Conservation (phyloP, 805 yeast species). For the Teunomyces stri region DNA sequence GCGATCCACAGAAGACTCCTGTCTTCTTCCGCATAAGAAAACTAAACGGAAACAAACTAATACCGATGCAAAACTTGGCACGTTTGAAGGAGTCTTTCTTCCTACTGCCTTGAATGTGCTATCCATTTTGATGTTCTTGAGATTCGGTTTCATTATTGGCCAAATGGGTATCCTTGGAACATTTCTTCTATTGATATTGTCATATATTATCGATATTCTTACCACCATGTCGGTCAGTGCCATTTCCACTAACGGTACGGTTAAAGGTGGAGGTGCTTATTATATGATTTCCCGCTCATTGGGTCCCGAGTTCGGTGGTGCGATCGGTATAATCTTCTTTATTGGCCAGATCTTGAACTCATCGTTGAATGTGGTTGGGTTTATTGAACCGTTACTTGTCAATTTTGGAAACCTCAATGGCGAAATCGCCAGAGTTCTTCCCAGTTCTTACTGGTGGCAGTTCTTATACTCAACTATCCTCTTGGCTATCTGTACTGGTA, state of each 20-base stretch:
- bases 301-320: slow-evolving; percentile 98
- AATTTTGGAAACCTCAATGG: slow-evolving; percentile 71
- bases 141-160: slow-evolving; percentile 94
- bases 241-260: slow-evolving; percentile 96
- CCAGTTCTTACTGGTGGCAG: slow-evolving; percentile 67
- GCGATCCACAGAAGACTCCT: background rate
- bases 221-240: slow-evolving; percentile 92
- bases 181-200: slow-evolving; percentile 59
- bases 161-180: slow-evolving; percentile 90
- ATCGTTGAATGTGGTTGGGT: slow-evolving; percentile 92
- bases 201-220: slow-evolving; percentile 76
- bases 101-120: slow-evolving; percentile 92
- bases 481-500: slow-evolving; percentile 65
- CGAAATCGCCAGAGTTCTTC: slow-evolving; percentile 53
- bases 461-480: slow-evolving; percentile 70
- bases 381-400: slow-evolving; percentile 82
- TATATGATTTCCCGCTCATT: slow-evolving; percentile 93
- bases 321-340: slow-evolving; percentile 91
- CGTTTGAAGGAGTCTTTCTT: slow-evolving; percentile 85
- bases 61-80: slow-evolving; percentile 55
- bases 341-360: slow-evolving; percentile 91
- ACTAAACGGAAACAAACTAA: background rate
- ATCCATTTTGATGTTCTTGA: slow-evolving; percentile 89
- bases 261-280: slow-evolving; percentile 97
- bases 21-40: slow-evolving; percentile 1